These are phyloP conservation scores for Starmerella khaoyaiensis DNA, from an alignment of 805 yeast genomes.

Conservation along the genomic window DNA sequence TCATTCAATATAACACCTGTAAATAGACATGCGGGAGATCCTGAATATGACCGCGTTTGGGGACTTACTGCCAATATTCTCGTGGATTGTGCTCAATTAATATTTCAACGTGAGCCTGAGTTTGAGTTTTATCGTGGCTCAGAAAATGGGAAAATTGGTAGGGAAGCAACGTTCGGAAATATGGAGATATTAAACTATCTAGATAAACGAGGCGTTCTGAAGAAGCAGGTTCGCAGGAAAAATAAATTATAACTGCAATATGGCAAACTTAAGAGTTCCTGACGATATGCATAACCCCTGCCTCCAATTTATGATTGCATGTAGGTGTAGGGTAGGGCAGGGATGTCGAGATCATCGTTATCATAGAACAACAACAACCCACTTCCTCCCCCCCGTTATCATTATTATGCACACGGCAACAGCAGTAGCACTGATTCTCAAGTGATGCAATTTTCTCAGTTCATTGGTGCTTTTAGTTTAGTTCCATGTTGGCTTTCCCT, in stretches of 20 bases:
- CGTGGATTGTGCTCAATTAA: conserved; percentile 30
- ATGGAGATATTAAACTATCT: conserved; percentile 3
- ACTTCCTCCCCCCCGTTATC: too few relatives aligned
- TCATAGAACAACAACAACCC: too few relatives aligned
- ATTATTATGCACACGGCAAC: too few relatives aligned
- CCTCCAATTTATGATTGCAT: too few relatives aligned
- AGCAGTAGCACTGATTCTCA: too few relatives aligned
- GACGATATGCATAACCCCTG: too few relatives aligned
- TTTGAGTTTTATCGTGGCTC: conserved; percentile 15
- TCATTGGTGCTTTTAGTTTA: too few relatives aligned
- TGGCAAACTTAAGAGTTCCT: too few relatives aligned
- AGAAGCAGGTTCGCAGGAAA: conserved; percentile 1
- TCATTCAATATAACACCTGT: conserved; percentile 23
- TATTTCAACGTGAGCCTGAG: conserved; percentile 26
- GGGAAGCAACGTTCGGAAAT: conserved; percentile 8
- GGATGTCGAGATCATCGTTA: too few relatives aligned
- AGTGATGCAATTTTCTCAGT: too few relatives aligned
- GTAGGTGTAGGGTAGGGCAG: too few relatives aligned
- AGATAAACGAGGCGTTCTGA: neutral
- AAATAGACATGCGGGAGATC: conserved; percentile 25
- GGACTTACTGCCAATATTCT: conserved; percentile 34
- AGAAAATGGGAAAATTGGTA: neutral
- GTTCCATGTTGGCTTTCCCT: too few relatives aligned
- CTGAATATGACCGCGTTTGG: conserved; percentile 29
- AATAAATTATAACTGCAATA: neutral